Evolutionary conservation across 179 eudicot genomes (phyloP).

Genomic region (Beta corolliflora): DNA sequence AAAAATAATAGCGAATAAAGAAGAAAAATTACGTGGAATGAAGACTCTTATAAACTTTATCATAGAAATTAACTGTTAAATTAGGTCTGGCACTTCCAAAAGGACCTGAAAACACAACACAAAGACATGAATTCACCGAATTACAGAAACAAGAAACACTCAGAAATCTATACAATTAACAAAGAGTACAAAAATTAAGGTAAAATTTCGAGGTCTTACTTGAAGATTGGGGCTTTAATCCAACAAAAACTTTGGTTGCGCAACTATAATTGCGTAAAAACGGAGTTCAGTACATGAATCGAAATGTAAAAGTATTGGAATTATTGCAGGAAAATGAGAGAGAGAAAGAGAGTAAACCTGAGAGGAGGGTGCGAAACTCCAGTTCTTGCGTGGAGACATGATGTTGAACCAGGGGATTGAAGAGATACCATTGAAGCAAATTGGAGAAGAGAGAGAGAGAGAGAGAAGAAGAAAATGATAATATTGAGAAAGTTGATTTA

Average conservation of each 20-base stretch:
- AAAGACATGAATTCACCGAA: slow-evolving; percentile 7
- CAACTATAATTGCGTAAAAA: slow-evolving; percentile 46
- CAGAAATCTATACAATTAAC: not conserved
- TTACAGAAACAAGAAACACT: not conserved
- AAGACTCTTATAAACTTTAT: slow-evolving; percentile 61
- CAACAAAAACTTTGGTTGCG: slow-evolving; percentile 60
- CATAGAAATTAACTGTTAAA: slow-evolving; percentile 60
- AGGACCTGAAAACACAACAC: slow-evolving; percentile 40
- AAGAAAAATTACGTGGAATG: slow-evolving; percentile 45
- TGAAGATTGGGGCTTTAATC: slow-evolving; percentile 66
- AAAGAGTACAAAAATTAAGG: not conserved
- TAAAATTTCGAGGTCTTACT: slow-evolving; percentile 31
- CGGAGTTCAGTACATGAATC: slow-evolving; percentile 2
- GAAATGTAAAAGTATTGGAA: not conserved
- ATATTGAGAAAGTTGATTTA: too few relatives aligned
- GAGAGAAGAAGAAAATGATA: slow-evolving; percentile 1
- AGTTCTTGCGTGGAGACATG: slow-evolving; percentile 43
- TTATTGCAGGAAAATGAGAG: not conserved
- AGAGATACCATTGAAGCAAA: slow-evolving; percentile 51
- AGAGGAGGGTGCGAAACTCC: slow-evolving; percentile 41
- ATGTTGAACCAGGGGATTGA: slow-evolving; percentile 42
- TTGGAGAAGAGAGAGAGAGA: not conserved
- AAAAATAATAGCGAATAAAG: not conserved
- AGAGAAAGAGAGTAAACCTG: slow-evolving; percentile 41
- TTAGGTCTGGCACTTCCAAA: slow-evolving; percentile 52